Evolutionary conservation across 75 land plant species (phyloP), one percentile per base, ranked within the genome.

Genomic region (Ceratopteris richardii): DNA sequence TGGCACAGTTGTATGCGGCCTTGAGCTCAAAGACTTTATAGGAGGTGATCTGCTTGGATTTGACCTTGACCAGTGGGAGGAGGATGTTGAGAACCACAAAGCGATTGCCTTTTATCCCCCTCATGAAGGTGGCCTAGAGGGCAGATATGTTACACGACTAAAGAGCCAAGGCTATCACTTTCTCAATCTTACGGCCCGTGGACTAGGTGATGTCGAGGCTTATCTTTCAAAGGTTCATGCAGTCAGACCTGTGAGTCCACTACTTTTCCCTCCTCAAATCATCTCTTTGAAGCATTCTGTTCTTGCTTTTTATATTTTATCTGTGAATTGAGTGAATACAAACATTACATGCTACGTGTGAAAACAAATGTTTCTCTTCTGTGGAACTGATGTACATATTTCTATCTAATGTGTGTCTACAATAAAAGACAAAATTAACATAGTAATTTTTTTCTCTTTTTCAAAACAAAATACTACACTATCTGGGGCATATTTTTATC

Each of bases 71-170:
- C 63, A 67, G 16, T 88, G 88, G 89, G 56, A 70, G 7, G 71
- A 67, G 25, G 94, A 88, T 73, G 82, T 88, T 28, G 94, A 88
- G 67, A 73, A 77, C 52, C 80, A 75, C 64, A 80, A 83, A 64
- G 77, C 90, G 0, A 29, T 88, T 24, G 89, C 89, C 11, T 76
- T 88, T 17, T 88, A 88, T 67, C 28, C 82, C 0, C 94, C 94
- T 11, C 80, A 80, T 39, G 90, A 88, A 56, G 94, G 94, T 0
- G 89, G 94, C n/a, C 80, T 82, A 44, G 89, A 85, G 70, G 94
- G 94, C 0, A 68, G 94, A 19, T 88, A 88, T 52, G 62, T 76
- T 9, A 82, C 67, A 26, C 63, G 75, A 22, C 77, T 88, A 30
- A 55, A 72, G 7, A 66, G 59, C 46, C 78, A 82, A 57, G 94